Percentiles rank a stretch among this genome's conserved stretches.
phyloP scores from a whole-genome alignment of 164 flowering plant genomes.

The Vitis labrusca region DNA sequence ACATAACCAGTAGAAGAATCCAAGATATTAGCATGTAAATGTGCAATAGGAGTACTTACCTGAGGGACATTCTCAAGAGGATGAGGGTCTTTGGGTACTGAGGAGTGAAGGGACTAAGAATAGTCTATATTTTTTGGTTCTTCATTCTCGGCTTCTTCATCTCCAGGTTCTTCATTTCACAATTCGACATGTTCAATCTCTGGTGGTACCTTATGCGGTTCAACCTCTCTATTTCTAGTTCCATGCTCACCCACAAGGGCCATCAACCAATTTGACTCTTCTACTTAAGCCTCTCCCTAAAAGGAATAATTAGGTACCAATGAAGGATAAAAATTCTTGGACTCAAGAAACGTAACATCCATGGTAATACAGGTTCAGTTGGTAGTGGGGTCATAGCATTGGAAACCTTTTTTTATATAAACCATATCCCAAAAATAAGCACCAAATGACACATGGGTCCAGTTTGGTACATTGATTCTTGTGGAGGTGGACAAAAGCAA shows the following conservation, averaged over 20 bases:
- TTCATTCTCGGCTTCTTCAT: neutral
- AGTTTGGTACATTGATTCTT: constrained; percentile 11
- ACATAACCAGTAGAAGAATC: neutral
- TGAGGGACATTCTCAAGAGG: neutral
- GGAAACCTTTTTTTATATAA: constrained; percentile 5
- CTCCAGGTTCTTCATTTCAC: neutral
- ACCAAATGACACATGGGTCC: constrained; percentile 2
- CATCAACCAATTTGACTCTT: constrained; percentile 7
- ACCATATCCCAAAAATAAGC: neutral
- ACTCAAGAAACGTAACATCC: too few relatives aligned
- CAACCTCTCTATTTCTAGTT: neutral
- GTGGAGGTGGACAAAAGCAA: too few relatives aligned
- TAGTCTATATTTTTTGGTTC: neutral
- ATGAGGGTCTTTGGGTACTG: neutral
- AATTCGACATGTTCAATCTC: constrained; percentile 6
- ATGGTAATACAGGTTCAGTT: neutral
- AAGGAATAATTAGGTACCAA: neutral
- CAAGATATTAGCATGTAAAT: constrained; percentile 1
- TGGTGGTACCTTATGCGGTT: constrained; percentile 1
- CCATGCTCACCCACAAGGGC: neutral
- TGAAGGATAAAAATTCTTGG: constrained; percentile 5
- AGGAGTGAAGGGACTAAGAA: neutral
- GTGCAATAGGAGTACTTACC: neutral
- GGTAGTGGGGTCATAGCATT: neutral
- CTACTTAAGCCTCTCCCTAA: neutral